phyloP scores from a whole-genome alignment of 1,284 basidiomycete genomes.

The Sanghuangporus weigelae region DNA sequence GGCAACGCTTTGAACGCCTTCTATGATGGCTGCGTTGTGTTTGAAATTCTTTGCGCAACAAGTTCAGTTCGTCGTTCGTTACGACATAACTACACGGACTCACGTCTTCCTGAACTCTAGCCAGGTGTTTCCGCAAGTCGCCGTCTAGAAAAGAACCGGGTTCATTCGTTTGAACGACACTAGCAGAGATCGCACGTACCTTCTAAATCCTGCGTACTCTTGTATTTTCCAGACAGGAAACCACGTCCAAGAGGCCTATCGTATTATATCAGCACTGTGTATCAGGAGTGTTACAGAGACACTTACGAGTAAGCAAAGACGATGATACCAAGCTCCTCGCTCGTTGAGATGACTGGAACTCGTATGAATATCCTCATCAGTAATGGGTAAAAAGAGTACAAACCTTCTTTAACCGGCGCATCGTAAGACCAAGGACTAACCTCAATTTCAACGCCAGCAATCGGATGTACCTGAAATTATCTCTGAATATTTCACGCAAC shows the following conservation, averaged over 20 bases:
- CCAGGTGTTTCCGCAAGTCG: constrained; percentile 21
- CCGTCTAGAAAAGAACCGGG: constrained; percentile 19
- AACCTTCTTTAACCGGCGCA: constrained; percentile 35
- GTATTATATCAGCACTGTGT: background rate
- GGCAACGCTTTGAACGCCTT: constrained; percentile 39
- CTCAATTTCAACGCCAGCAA: constrained; percentile 48
- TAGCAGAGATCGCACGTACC: constrained; percentile 19
- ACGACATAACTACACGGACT: constrained; percentile 20
- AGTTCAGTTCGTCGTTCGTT: background rate
- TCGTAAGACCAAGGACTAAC: constrained; percentile 47
- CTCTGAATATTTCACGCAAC: background rate
- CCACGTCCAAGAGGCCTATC: constrained; percentile 51
- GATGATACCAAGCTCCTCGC: constrained; percentile 43
- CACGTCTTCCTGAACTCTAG: constrained; percentile 23
- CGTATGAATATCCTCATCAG: constrained; percentile 21
- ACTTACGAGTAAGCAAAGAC: constrained; percentile 49
- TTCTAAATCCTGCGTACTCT: constrained; percentile 44
- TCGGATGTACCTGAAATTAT: constrained; percentile 35
- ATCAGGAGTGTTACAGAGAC: background rate
- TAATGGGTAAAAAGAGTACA: background rate
- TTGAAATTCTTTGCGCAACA: constrained; percentile 33
- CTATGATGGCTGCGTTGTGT: constrained; percentile 49
- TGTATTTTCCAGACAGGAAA: constrained; percentile 49
- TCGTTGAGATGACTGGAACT: constrained; percentile 32
- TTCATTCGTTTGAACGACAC: background rate